These are phyloP conservation scores for Geotrichum ghanense DNA, from an alignment of 805 yeast genomes.

Conservation along the genomic window DNA sequence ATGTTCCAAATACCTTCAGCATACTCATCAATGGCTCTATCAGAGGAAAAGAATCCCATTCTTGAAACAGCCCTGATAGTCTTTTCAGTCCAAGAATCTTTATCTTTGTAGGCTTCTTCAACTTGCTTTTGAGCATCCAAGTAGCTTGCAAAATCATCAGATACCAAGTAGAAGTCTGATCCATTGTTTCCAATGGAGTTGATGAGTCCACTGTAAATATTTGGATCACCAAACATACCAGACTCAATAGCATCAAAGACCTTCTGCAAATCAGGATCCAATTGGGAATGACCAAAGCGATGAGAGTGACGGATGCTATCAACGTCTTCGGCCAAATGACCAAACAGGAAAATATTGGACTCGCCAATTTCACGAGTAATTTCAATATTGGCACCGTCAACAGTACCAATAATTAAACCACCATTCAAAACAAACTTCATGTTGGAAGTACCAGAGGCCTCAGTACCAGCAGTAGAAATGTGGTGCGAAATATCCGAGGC, in stretches of 20 bases:
- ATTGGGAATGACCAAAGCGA: conserved; percentile 42
- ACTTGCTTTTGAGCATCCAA: conserved; percentile 69
- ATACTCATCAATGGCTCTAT: conserved; percentile 83
- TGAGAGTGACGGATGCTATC: conserved; percentile 76
- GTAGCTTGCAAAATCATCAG: conserved; percentile 83
- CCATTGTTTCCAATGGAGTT: conserved; percentile 52
- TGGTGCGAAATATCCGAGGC: conserved; percentile 88
- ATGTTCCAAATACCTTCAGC: conserved; percentile 90
- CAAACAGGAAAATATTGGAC: conserved; percentile 84
- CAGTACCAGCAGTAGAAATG: conserved; percentile 95
- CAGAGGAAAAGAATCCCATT: conserved; percentile 87
- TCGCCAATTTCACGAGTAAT: conserved; percentile 90
- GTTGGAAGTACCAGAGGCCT: conserved; percentile 91
- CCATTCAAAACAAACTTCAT: conserved; percentile 94
- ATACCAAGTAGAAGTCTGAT: conserved; percentile 79
- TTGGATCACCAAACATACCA: conserved; percentile 61
- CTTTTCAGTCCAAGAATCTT: conserved; percentile 66
- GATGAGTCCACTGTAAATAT: conserved; percentile 49
- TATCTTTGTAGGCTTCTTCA: conserved; percentile 58
- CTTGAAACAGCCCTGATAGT: conserved; percentile 73
- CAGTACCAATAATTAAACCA: conserved; percentile 89
- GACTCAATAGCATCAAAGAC: conserved; percentile 59
- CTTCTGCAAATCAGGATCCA: conserved; percentile 47
- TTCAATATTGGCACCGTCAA: conserved; percentile 94
- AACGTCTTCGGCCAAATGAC: conserved; percentile 81